Evolutionary conservation across 2,329 filamentous ascomycete genomes (phyloP).

Genomic region (Tympanopsis confertula): DNA sequence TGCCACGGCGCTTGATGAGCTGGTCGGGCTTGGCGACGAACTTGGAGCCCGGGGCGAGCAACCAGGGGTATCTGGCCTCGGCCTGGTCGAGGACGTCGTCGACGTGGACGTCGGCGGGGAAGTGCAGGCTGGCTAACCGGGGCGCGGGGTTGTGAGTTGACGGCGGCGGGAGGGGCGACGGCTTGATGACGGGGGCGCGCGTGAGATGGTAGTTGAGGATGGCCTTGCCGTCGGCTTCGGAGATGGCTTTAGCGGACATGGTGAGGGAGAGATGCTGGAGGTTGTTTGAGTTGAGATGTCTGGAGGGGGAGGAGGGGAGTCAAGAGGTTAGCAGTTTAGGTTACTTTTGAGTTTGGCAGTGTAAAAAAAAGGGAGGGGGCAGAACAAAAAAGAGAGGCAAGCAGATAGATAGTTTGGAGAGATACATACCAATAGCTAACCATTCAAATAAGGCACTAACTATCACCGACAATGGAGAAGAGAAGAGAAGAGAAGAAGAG

Average conservation of each 20-base stretch:
- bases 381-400: too few species aligned
- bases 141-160: slow-evolving; percentile 84
- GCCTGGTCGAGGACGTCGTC: slow-evolving; percentile 84
- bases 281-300: slow-evolving; percentile 13
- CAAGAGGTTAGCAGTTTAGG: background rate
- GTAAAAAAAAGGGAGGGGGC: too few species aligned
- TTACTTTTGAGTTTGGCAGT: too few species aligned
- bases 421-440: too few species aligned
- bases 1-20: slow-evolving; percentile 98
- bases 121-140: slow-evolving; percentile 83
- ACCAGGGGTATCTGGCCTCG: slow-evolving; percentile 93
- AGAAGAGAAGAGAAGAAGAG: too few species aligned
- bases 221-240: slow-evolving; percentile 99
- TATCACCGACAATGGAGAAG: too few species aligned
- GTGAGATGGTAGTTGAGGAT: slow-evolving; percentile 99
- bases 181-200: slow-evolving; percentile 93
- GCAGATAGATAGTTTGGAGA: too few species aligned
- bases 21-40: slow-evolving; percentile 99
- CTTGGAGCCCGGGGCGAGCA: slow-evolving; percentile 70
- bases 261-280: slow-evolving; percentile 17
- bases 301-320: slow-evolving; percentile 2
- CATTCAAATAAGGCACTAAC: too few species aligned
- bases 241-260: slow-evolving; percentile 94
- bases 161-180: slow-evolving; percentile 74
- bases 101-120: slow-evolving; percentile 77